Conservation (phyloP, 805 yeast species). For the Zygosaccharomyces siamensis region DNA sequence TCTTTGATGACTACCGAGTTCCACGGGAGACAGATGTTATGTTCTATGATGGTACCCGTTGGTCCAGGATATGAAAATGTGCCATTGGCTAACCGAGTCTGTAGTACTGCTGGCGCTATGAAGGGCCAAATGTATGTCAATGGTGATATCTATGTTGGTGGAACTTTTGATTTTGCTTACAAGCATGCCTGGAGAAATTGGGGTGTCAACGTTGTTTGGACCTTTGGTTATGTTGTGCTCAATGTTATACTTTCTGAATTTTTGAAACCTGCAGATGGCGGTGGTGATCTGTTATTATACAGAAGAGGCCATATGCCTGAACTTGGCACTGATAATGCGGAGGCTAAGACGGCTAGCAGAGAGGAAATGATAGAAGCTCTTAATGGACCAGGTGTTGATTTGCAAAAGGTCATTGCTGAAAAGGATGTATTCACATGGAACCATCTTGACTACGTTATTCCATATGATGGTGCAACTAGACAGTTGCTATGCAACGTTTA, state of each 20-base stretch:
- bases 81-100: conserved; percentile 40
- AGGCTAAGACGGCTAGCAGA: conserved; percentile 37
- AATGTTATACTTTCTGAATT: conserved; percentile 38
- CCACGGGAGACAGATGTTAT: conserved; percentile 47
- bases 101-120: conserved; percentile 50
- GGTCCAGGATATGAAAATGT: conserved; percentile 50
- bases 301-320: conserved; percentile 42
- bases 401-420: conserved; percentile 33
- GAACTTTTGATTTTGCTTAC: conserved; percentile 39
- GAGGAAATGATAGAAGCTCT: conserved; percentile 38
- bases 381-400: conserved; percentile 33
- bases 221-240: conserved; percentile 34
- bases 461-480: conserved; percentile 55
- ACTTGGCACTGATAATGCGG: conserved; percentile 34
- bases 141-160: conserved; percentile 47
- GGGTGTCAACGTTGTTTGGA: conserved; percentile 52
- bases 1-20: conserved; percentile 55
- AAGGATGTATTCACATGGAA: conserved; percentile 67
- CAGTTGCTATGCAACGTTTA: conserved; percentile 50
- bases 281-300: conserved; percentile 40
- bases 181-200: conserved; percentile 57
- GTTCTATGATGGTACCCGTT: conserved; percentile 46
- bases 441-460: conserved; percentile 60
- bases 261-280: conserved; percentile 36
- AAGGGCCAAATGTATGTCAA: conserved; percentile 43